A percentile compares a stretch with the other conserved stretches of the same genome.
Conservation (phyloP, 345 rosid genomes). For the Geranium brycei region DNA sequence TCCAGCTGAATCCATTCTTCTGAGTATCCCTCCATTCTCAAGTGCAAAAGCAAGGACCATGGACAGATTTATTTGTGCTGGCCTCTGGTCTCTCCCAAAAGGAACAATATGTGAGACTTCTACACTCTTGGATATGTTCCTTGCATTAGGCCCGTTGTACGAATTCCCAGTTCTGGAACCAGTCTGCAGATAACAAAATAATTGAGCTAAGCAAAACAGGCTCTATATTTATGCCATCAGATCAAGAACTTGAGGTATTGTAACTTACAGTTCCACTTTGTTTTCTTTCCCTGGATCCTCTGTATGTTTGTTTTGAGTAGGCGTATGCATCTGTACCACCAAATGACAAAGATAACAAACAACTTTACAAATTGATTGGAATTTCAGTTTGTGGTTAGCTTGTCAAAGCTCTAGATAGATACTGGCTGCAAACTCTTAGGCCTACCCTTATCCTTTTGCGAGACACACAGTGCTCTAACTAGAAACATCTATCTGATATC, state of each 20-base stretch:
- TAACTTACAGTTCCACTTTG: slow-evolving; percentile 31
- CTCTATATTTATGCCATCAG: no score
- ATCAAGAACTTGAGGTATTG: no score
- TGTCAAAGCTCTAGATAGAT: no score
- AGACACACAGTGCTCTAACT: no score
- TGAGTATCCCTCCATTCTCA: slow-evolving; percentile 58
- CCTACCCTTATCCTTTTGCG: no score
- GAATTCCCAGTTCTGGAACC: slow-evolving; percentile 22
- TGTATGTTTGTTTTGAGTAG: slow-evolving; percentile 29
- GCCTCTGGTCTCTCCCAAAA: slow-evolving; percentile 27
- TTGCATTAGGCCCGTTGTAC: slow-evolving; percentile 14
- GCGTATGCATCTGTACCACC: slow-evolving; percentile 39
- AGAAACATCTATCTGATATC: no score
- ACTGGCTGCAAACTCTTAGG: no score
- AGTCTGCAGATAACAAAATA: slow-evolving; percentile 24
- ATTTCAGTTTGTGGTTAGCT: neutral
- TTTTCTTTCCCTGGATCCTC: slow-evolving; percentile 30
- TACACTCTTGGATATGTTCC: slow-evolving; percentile 17
- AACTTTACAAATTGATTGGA: neutral
- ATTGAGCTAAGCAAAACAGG: neutral
- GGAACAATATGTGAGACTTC: slow-evolving; percentile 48
- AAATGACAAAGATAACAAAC: slow-evolving; percentile 7
- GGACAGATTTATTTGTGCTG: slow-evolving; percentile 46
- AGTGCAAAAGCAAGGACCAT: slow-evolving; percentile 63
- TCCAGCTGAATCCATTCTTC: slow-evolving; percentile 39